phyloP scores from a whole-genome alignment of 1,139 yeast species.

The Saccharomycopsis hybrid region DNA sequence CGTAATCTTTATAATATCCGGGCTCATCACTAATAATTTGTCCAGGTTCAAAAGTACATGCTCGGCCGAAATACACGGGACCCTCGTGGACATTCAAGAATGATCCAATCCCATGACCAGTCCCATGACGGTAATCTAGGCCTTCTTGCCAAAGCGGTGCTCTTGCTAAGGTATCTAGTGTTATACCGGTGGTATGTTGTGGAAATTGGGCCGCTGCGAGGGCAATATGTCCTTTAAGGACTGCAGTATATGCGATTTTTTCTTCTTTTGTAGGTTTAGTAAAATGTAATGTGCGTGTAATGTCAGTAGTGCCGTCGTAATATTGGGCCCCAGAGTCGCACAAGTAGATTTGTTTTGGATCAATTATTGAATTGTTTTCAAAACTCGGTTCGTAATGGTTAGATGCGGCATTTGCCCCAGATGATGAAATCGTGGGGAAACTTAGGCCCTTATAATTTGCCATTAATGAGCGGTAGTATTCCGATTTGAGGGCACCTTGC shows the following conservation, averaged over 20 bases:
- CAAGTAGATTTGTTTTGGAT: constrained; percentile 74
- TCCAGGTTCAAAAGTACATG: constrained; percentile 46
- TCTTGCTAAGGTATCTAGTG: constrained; percentile 83
- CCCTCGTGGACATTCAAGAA: constrained; percentile 94
- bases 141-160: constrained; percentile 84
- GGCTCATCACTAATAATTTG: constrained; percentile 91
- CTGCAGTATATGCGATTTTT: constrained; percentile 72
- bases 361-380: constrained; percentile 59
- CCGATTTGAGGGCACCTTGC: constrained; percentile 64
- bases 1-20: constrained; percentile 88
- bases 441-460: constrained; percentile 73
- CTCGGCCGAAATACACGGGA: constrained; percentile 44
- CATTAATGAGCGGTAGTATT: constrained; percentile 54
- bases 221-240: constrained; percentile 86
- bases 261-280: constrained; percentile 58
- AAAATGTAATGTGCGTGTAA: constrained; percentile 87
- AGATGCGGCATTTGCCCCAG: constrained; percentile 90
- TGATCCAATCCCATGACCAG: constrained; percentile 95
- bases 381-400: constrained; percentile 82
- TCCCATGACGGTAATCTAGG: constrained; percentile 90
- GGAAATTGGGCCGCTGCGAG: constrained; percentile 78
- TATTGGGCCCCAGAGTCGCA: constrained; percentile 95
- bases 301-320: constrained; percentile 92
- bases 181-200: constrained; percentile 74
- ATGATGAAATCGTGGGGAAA: constrained; percentile 85